Evolutionary conservation across 2,329 filamentous ascomycete genomes (phyloP), one percentile per base, ranked within the genome.

Genomic region (Tolypocladium inflatum): DNA sequence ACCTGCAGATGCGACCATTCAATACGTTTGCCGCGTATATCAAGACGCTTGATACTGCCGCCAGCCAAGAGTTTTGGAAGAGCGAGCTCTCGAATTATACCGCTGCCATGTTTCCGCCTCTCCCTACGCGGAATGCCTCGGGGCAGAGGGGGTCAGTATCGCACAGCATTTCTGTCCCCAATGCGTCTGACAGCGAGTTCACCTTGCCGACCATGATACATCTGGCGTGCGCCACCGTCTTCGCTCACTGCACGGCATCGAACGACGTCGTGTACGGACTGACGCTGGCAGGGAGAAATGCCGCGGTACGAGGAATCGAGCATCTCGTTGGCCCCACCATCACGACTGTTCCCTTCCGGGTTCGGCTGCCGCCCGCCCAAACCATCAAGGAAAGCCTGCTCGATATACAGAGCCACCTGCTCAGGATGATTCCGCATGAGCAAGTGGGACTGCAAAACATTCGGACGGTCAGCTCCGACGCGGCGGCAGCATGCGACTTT

Each of bases 161-260:
- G 9, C 55, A 21, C 26, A 21, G 6, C 35, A 55, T 58, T 17
- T 41, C 52, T 7, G 8, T 58, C 9, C 52, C 35, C 7, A 35
- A 51, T 11, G 43, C 23, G 7, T n/a, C 10, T 13, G 68, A 75
- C 35, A 63, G 76, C 1, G 65, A 69, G 15, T 72, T 76, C 43
- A 65, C 66, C 0, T 65, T 76, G 3, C 74, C 76, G 1, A 70
- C 72, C 19, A 38, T 61, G 3, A 54, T 62, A 2, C 57, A 57
- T 13, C 15, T 57, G 4, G 59, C 59, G 15, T 62, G 59, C 33
- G 59, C 59, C 13, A 23, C 48, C 17, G 45, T 59, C 6, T 21
- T 62, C n/a, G 45, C 59, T 8, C 57, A 45, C 23, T 55, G 53
- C 45, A 59, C 58, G 2, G 43, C 54, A 6, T 41, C 58, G 2